Conservation (phyloP, 2,329 filamentous ascomycete genomes). For the Exophiala sp. region DNA sequence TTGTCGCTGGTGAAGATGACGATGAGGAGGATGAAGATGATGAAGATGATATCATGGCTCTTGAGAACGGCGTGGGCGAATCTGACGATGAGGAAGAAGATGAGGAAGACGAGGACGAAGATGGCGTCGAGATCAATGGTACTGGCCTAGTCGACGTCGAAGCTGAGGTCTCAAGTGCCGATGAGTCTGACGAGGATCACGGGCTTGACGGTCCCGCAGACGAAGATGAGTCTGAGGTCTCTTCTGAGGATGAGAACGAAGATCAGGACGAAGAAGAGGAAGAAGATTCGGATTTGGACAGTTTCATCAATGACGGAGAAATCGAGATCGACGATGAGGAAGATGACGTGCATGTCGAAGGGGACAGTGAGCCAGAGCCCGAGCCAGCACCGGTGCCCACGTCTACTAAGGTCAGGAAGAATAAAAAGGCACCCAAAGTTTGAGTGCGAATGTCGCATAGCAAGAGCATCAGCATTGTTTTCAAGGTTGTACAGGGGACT, state of each 20-base stretch:
- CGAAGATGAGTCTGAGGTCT: conserved; percentile 30
- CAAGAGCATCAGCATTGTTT: conserved; percentile 5
- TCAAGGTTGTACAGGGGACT: too few relatives aligned
- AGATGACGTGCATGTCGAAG: conserved; percentile 39
- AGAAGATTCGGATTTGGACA: conserved; percentile 44
- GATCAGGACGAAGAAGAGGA: conserved; percentile 40
- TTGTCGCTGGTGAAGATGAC: conserved; percentile 19
- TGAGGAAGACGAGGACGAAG: conserved; percentile 41
- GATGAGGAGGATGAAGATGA: conserved; percentile 6
- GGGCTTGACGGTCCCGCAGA: conserved; percentile 19
- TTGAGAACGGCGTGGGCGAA: conserved; percentile 37
- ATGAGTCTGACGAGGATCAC: conserved; percentile 22
- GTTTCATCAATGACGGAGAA: conserved; percentile 43
- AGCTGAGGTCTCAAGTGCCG: conserved; percentile 29
- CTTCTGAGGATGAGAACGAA: conserved; percentile 33
- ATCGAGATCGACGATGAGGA: conserved; percentile 44
- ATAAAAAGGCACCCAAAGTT: neutral
- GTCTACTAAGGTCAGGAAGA: conserved; percentile 21
- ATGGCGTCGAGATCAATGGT: conserved; percentile 44
- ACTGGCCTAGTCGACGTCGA: conserved; percentile 40
- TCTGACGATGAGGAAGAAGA: conserved; percentile 55
- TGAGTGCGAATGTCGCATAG: neutral
- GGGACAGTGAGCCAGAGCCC: conserved; percentile 42
- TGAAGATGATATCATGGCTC: conserved; percentile 9
- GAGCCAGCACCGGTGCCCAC: conserved; percentile 24